Conservation (phyloP, 2,329 filamentous ascomycete species). For the Xylaria sp. region DNA sequence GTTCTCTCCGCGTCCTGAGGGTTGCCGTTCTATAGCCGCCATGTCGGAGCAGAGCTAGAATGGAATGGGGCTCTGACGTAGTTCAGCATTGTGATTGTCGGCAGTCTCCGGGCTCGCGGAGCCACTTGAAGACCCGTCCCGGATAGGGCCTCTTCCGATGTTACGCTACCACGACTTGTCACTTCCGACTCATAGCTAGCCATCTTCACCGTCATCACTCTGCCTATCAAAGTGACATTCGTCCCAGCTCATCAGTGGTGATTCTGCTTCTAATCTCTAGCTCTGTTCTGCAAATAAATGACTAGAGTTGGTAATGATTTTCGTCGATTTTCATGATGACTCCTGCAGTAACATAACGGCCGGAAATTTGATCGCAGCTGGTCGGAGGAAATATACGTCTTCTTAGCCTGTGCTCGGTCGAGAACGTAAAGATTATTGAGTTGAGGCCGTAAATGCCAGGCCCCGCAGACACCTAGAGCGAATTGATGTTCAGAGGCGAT, state of each 20-base stretch:
- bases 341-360: slow-evolving; percentile 10
- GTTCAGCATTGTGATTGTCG: neutral
- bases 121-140: neutral
- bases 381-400: slow-evolving; percentile 5
- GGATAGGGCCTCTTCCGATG: slow-evolving; percentile 3
- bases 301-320: slow-evolving; percentile 14
- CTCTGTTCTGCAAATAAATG: slow-evolving; percentile 11
- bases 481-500: slow-evolving; percentile 1
- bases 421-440: neutral
- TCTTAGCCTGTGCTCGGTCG: neutral
- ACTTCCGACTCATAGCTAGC: neutral
- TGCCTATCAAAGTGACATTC: slow-evolving; percentile 24
- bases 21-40: no score
- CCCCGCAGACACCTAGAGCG: no score
- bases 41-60: no score
- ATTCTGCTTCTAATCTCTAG: neutral
- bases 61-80: neutral
- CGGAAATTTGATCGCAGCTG: neutral
- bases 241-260: neutral
- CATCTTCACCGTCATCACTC: neutral
- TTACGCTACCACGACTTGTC: slow-evolving; percentile 2
- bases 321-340: slow-evolving; percentile 10
- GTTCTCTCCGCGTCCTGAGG: no score
- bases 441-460: no score
- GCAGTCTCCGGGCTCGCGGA: neutral